Percentiles rank a stretch among this genome's conserved stretches.
These are phyloP conservation scores for Eimeria acervulina DNA, from an alignment of 169 alveolate genomes.

Conservation along the genomic window DNA sequence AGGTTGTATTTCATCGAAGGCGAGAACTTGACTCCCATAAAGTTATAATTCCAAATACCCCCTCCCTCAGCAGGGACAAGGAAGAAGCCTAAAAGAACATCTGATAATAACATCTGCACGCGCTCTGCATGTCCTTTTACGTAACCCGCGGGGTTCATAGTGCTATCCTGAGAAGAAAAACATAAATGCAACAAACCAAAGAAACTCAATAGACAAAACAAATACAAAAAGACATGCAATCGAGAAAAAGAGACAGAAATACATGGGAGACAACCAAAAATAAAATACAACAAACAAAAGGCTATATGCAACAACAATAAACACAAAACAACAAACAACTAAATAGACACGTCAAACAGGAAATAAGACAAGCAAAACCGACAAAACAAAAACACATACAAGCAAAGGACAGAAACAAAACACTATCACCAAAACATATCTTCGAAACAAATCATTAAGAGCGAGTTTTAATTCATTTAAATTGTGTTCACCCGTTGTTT, in stretches of 20 bases:
- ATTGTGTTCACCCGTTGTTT: no score
- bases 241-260: no score
- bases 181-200: no score
- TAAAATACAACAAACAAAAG: background rate
- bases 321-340: background rate
- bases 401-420: no score
- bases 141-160: constrained; percentile 86
- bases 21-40: constrained; percentile 96
- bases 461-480: no score
- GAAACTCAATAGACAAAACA: background rate
- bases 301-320: no score
- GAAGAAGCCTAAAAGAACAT: constrained; percentile 98
- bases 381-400: no score
- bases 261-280: no score
- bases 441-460: no score
- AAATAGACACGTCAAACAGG: background rate
- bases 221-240: background rate
- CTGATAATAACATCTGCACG: constrained; percentile 98
- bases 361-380: no score
- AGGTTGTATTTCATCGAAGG: constrained; percentile 96
- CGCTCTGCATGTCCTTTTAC: constrained; percentile 86
- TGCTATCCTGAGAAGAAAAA: constrained; percentile 61
- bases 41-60: constrained; percentile 99
- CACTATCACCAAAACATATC: no score
- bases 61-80: constrained; percentile 97